phyloP scores from a whole-genome alignment of 176 grass and related monocot species.

The Cocos nucifera region DNA sequence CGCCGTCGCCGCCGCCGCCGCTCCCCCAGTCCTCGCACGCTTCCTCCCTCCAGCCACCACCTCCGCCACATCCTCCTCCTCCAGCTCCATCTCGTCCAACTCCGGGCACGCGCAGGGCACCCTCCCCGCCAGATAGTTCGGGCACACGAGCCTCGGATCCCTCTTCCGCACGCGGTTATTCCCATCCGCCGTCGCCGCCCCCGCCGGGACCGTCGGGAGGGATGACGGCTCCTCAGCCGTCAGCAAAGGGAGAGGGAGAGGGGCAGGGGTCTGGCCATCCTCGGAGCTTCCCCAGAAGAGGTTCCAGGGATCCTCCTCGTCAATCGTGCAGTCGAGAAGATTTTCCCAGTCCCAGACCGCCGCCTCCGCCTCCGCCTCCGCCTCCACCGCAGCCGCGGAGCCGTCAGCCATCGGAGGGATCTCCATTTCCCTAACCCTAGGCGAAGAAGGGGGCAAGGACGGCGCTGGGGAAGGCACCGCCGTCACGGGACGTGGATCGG shows the following conservation, averaged over 20 bases:
- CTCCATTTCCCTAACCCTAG: conserved; percentile 13
- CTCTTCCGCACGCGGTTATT: conserved; percentile 62
- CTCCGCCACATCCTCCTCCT: conserved; percentile 22
- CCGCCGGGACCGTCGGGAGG: background rate
- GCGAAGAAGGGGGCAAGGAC: background rate
- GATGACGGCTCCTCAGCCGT: background rate
- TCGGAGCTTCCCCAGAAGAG: conserved; percentile 37
- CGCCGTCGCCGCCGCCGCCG: conserved; percentile 28
- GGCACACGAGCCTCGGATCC: conserved; percentile 81
- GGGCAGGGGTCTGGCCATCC: too few species aligned
- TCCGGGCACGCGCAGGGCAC: conserved; percentile 92
- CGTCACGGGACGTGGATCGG: conserved; percentile 8
- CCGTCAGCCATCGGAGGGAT: conserved; percentile 13
- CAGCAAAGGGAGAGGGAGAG: background rate
- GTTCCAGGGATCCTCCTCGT: conserved; percentile 32
- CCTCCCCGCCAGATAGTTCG: conserved; percentile 74
- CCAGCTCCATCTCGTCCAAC: conserved; percentile 59
- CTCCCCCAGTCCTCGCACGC: conserved; percentile 22
- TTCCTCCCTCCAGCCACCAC: conserved; percentile 29
- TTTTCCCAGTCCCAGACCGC: conserved; percentile 64
- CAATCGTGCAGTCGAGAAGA: conserved; percentile 54
- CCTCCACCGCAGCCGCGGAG: conserved; percentile 2
- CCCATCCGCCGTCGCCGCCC: conserved; percentile 7
- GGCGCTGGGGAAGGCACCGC: background rate
- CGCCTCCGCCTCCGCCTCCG: conserved; percentile 10